phyloP scores from a whole-genome alignment of 2,329 filamentous ascomycete species.

The Chrysoporthe austroafricana region DNA sequence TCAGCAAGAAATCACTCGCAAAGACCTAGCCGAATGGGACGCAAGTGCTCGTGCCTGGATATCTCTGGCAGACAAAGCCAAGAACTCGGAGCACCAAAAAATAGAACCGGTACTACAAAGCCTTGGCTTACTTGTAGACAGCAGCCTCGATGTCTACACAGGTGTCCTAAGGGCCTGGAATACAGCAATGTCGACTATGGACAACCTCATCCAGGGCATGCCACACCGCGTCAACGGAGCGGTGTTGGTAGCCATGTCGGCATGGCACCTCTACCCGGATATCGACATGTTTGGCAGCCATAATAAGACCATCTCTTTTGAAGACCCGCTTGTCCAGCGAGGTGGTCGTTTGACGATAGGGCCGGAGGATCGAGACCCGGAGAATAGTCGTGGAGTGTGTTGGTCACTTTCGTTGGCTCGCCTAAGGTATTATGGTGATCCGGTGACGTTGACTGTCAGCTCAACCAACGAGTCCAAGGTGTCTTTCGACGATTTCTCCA shows the following conservation, averaged over 20 bases:
- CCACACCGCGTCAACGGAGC: slow-evolving; percentile 35
- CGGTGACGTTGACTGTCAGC: not conserved
- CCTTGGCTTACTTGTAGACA: slow-evolving; percentile 33
- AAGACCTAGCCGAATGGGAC: slow-evolving; percentile 42
- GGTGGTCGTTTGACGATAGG: not conserved
- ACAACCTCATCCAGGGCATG: slow-evolving; percentile 36
- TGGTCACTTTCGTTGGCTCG: slow-evolving; percentile 8
- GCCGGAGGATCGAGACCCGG: not conserved
- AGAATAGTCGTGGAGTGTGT: not conserved
- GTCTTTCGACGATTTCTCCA: not conserved
- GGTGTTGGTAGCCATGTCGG: slow-evolving; percentile 36
- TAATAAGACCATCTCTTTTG: not conserved
- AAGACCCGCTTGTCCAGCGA: not conserved
- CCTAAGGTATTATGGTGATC: slow-evolving; percentile 14
- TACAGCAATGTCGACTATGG: slow-evolving; percentile 33
- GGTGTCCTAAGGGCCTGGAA: slow-evolving; percentile 39
- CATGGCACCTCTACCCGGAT: slow-evolving; percentile 44
- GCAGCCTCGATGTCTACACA: slow-evolving; percentile 32
- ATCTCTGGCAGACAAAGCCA: slow-evolving; percentile 37
- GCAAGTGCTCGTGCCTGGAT: slow-evolving; percentile 44
- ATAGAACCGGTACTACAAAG: slow-evolving; percentile 38
- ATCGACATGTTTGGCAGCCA: slow-evolving; percentile 29
- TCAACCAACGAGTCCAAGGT: not conserved
- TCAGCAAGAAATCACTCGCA: slow-evolving; percentile 29
- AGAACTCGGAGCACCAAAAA: slow-evolving; percentile 34